A percentile compares a stretch with the other conserved stretches of the same genome.
These are phyloP conservation scores for Ogataea wickerhamii DNA, from an alignment of 805 yeast species.

Conservation along the genomic window DNA sequence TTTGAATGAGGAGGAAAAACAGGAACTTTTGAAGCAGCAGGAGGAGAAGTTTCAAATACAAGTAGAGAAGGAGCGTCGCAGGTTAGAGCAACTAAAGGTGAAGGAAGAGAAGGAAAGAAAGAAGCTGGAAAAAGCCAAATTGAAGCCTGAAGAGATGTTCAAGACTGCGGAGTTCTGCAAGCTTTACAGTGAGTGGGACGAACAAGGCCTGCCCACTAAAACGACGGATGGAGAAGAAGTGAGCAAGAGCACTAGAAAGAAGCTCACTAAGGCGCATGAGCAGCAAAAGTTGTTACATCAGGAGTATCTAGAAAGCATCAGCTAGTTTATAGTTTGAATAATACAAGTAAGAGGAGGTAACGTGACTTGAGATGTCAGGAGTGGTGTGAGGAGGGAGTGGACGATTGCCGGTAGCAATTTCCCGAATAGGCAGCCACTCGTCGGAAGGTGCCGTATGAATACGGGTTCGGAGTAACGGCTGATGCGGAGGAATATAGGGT, in stretches of 20 bases:
- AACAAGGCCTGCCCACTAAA: slow-evolving; percentile 74
- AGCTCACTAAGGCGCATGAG: slow-evolving; percentile 71
- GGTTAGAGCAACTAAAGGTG: slow-evolving; percentile 55
- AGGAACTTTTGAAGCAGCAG: slow-evolving; percentile 58
- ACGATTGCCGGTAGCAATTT: no score
- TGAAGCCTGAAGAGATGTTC: slow-evolving; percentile 73
- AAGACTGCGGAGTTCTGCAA: slow-evolving; percentile 39
- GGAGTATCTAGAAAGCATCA: slow-evolving; percentile 42
- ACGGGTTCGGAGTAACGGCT: not conserved
- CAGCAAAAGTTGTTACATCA: slow-evolving; percentile 80
- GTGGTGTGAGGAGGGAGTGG: no score
- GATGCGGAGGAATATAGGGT: not conserved
- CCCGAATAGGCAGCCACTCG: no score
- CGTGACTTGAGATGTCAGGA: not conserved
- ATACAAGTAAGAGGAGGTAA: not conserved
- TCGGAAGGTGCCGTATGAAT: not conserved
- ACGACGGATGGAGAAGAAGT: slow-evolving; percentile 77
- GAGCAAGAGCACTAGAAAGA: slow-evolving; percentile 81
- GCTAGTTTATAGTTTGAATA: not conserved
- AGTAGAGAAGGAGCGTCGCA: slow-evolving; percentile 35
- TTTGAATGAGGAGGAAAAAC: slow-evolving; percentile 63
- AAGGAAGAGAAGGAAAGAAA: slow-evolving; percentile 64
- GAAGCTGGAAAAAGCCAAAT: slow-evolving; percentile 60
- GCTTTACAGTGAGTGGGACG: slow-evolving; percentile 75
- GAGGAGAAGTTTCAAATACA: slow-evolving; percentile 53